Evolutionary conservation across 2,329 filamentous ascomycete species (phyloP).

Genomic region (Diaporthe ampelina): DNA sequence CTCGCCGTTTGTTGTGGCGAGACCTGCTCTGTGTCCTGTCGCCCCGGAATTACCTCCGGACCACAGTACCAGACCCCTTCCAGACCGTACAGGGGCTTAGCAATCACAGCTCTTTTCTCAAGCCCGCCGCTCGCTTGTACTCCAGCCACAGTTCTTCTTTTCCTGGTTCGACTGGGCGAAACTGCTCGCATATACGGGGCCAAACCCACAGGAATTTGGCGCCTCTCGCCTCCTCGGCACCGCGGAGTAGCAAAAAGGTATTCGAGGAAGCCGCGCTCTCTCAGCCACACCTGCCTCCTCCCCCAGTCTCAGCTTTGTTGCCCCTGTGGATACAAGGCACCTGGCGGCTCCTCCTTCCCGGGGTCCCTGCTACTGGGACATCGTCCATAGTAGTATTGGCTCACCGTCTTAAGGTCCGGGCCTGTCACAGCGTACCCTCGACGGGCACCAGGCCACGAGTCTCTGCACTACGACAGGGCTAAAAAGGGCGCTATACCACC

Average conservation of each 20-base stretch:
- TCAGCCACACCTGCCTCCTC: conserved; percentile 30
- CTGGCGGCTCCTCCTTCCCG: conserved; percentile 32
- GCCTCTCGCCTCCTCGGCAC: not conserved
- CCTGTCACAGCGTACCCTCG: conserved; percentile 31
- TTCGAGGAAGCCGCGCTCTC: conserved; percentile 23
- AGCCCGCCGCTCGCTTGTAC: conserved; percentile 7
- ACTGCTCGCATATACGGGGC: conserved; percentile 7
- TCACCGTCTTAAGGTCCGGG: conserved; percentile 15
- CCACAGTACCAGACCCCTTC: not conserved
- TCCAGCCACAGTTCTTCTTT: not conserved
- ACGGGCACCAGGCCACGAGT: conserved; percentile 28
- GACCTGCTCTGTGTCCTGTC: conserved; percentile 22
- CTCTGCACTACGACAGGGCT: conserved; percentile 36
- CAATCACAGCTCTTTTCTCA: conserved; percentile 11
- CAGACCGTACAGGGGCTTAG: conserved; percentile 18
- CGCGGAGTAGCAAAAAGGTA: conserved; percentile 13
- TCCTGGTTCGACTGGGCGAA: not conserved
- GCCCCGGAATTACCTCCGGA: not conserved
- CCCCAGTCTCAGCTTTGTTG: conserved; percentile 30
- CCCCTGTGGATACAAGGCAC: conserved; percentile 33
- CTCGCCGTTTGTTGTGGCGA: conserved; percentile 21
- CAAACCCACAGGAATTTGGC: not conserved
- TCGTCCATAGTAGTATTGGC: conserved; percentile 29
- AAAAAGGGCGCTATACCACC: conserved; percentile 35
- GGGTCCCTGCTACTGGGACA: conserved; percentile 34